Conservation (phyloP, 371 early-diverging fungal genomes). For the Dichotomocladium elegans region DNA sequence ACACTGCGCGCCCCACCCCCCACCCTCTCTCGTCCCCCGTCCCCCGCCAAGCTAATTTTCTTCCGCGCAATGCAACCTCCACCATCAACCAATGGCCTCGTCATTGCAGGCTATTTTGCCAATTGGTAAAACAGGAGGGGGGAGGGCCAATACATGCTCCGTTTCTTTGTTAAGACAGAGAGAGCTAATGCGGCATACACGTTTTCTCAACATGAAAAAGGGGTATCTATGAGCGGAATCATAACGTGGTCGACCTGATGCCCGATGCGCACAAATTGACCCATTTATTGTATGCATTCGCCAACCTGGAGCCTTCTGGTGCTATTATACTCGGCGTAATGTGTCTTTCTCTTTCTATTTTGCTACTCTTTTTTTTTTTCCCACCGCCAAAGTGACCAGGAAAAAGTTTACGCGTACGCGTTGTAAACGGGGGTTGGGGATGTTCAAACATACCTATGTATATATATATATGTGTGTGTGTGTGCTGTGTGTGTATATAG, state of each 20-base stretch:
- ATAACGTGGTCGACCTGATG: constrained; percentile 61
- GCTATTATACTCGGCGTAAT: constrained; percentile 57
- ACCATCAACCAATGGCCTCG: constrained; percentile 24
- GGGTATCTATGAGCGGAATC: constrained; percentile 74
- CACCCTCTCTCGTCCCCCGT: too few species aligned
- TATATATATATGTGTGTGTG: background rate
- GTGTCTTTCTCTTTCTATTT: background rate
- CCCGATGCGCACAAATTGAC: constrained; percentile 59
- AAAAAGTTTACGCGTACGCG: too few species aligned
- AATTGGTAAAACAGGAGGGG: too few species aligned
- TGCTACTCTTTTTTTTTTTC: too few species aligned
- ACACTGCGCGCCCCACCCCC: too few species aligned
- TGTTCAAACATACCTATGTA: background rate
- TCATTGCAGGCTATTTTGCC: constrained; percentile 32
- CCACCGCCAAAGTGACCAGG: too few species aligned
- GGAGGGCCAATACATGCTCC: too few species aligned
- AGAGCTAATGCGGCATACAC: too few species aligned
- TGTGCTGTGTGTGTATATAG: constrained; percentile 12
- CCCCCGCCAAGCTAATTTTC: too few species aligned
- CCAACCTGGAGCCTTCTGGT: constrained; percentile 70
- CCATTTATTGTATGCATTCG: constrained; percentile 88
- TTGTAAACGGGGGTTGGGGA: too few species aligned
- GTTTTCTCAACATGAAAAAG: constrained; percentile 20
- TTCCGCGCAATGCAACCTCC: constrained; percentile 24
- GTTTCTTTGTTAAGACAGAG: too few species aligned